phyloP scores from a whole-genome alignment of 768 basidiomycete genomes.

The Mycena vulgaris region DNA sequence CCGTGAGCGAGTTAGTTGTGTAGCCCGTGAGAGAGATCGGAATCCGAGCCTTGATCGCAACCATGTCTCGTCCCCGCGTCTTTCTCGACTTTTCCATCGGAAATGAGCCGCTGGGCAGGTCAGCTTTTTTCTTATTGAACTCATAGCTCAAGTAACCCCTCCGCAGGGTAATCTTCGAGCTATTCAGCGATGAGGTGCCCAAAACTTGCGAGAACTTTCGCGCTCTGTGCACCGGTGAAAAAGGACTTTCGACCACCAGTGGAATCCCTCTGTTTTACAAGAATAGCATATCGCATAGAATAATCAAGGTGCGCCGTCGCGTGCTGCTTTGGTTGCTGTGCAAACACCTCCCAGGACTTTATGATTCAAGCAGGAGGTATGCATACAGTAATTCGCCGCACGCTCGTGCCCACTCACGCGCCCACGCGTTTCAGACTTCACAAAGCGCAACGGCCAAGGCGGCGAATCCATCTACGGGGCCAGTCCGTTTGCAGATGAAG shows the following conservation, averaged over 20 bases:
- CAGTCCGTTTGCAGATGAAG: slow-evolving; percentile 80
- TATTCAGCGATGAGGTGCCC: slow-evolving; percentile 74
- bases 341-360: slow-evolving; percentile 56
- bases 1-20: too few relatives aligned
- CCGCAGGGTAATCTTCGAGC: slow-evolving; percentile 78
- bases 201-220: slow-evolving; percentile 73
- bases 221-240: slow-evolving; percentile 89
- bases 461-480: slow-evolving; percentile 88
- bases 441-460: slow-evolving; percentile 83
- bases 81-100: slow-evolving; percentile 79
- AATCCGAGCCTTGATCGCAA: background rate
- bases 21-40: too few relatives aligned
- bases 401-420: background rate
- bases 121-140: background rate
- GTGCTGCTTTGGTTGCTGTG: background rate
- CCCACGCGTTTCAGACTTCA: slow-evolving; percentile 71
- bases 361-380: slow-evolving; percentile 88
- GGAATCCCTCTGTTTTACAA: slow-evolving; percentile 89
- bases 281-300: slow-evolving; percentile 66
- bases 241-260: slow-evolving; percentile 73
- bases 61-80: slow-evolving; percentile 72
- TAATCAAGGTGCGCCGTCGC: slow-evolving; percentile 62
- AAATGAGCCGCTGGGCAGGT: slow-evolving; percentile 66
- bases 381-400: slow-evolving; percentile 41
- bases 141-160: slow-evolving; percentile 15